A percentile compares a stretch with the other conserved stretches of the same genome.
phyloP scores from a whole-genome alignment of 73 alveolate genomes.

The Urostyla sp. region DNA sequence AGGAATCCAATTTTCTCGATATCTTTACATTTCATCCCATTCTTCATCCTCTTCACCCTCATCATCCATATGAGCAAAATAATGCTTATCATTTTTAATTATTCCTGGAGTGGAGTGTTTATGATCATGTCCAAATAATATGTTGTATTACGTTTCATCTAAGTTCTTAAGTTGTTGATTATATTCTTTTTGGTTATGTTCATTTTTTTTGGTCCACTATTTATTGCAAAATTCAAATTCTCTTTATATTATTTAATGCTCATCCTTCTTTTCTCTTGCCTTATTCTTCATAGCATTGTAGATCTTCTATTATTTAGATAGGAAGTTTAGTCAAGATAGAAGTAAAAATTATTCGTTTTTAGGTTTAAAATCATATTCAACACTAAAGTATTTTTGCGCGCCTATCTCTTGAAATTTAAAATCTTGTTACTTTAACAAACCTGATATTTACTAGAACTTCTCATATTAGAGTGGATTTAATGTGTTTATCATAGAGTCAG shows the following conservation, averaged over 20 bases:
- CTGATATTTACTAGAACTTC: no score
- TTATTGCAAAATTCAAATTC: not conserved
- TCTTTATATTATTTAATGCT: conserved; percentile 5
- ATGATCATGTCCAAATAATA: conserved; percentile 4
- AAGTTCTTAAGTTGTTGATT: conserved; percentile 23
- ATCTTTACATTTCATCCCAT: conserved; percentile 47
- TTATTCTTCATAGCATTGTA: conserved; percentile 14
- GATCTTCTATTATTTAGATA: conserved; percentile 33
- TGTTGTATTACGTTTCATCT: not conserved
- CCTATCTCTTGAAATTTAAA: no score
- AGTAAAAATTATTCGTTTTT: conserved; percentile 6
- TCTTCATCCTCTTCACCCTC: conserved; percentile 31
- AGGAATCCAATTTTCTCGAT: conserved; percentile 14
- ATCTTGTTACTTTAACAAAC: no score
- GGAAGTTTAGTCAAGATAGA: conserved; percentile 6
- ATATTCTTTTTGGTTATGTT: not conserved
- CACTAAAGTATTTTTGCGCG: no score
- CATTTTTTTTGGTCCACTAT: conserved; percentile 17
- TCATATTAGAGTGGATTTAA: no score
- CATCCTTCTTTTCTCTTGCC: conserved; percentile 7
- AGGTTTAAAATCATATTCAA: conserved; percentile 38
- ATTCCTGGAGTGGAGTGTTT: conserved; percentile 41
- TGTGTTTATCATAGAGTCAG: no score
- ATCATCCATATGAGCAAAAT: not conserved
- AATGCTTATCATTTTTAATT: not conserved